phyloP scores from a whole-genome alignment of 139 green algal genomes.

The Spirogloea muscicola region DNA sequence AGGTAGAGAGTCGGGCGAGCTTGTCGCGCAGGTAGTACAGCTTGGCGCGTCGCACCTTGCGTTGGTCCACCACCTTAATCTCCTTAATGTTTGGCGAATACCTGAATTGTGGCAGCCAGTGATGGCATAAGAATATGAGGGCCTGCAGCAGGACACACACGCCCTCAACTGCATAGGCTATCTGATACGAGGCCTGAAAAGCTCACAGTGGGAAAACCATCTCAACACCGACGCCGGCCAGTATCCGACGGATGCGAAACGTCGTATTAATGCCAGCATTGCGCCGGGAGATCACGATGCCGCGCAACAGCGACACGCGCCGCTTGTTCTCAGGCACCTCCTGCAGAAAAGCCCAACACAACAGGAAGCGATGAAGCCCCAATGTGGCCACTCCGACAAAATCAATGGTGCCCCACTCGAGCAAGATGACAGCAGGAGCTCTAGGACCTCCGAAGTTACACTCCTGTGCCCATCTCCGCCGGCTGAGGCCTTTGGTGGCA shows the following conservation, averaged over 20 bases:
- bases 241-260: constrained; percentile 32
- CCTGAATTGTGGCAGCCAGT: constrained; percentile 4
- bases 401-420: no score
- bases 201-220: constrained; percentile 43
- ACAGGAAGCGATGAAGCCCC: background rate
- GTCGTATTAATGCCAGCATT: constrained; percentile 39
- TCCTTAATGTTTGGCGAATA: constrained; percentile 40
- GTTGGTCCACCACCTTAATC: constrained; percentile 32
- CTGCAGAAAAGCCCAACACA: background rate
- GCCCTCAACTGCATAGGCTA: no score
- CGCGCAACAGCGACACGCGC: constrained; percentile 29
- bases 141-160: no score
- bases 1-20: background rate
- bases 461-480: no score
- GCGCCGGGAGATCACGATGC: constrained; percentile 30
- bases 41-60: constrained; percentile 40
- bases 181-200: no score
- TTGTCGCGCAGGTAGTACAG: constrained; percentile 47
- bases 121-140: no score
- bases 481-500: no score
- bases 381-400: no score
- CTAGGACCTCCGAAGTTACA: no score
- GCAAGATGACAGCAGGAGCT: no score
- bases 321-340: constrained; percentile 45
- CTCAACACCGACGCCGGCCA: constrained; percentile 37